Base-by-base conservation (phyloP, 257 asterid species). In the Petunia secreta region DNA sequence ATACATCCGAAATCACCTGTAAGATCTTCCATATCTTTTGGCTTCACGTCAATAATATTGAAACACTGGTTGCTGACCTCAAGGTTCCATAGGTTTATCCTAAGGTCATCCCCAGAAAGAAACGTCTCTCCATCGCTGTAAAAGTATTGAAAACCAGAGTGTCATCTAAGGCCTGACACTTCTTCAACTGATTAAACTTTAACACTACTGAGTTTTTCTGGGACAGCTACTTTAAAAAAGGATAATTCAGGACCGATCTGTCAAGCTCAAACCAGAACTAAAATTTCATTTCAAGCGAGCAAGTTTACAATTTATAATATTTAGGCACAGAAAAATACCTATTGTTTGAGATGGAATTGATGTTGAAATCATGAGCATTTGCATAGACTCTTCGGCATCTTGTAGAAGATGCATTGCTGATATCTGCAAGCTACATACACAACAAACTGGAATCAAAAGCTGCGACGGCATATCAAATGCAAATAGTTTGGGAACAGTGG, bases 11-110 rank as follows among this genome's bases (percentile, higher is more conserved):
- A 46, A 80, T 82, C 60, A 90, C 97, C 97, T 75, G 97, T 93
- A 80, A 93, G 89, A 85, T 93, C 97, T 90, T 93, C 97, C 97
- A 93, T 93, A 83, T 91, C 89, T 44, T 96, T 50, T 55, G 97
- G 97, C 87, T 93, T 93, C 79, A 93, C 96, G 85, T 93, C 97
- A 84, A 93, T 94, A 60, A 93, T 91, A 84, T 93, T 93, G 87
- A 91, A 93, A 89, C 97, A 91, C 85, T 93, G 97, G 83, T 88
- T 87, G 80, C 94, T 93, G 64, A 93, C 91, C 84, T 93, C 97
- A 88, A 93, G 86, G 89, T 91, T 93, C 97, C 97, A 93, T 52
- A 93, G 89, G 86, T 93, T 91, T 86, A 93, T 86, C 77, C 97
- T 89, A 40, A 93, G 90, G 85, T 93, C 97, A 84, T 93, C 97